Evolutionary conservation across 2,329 filamentous ascomycete species (phyloP).

Genomic region (Cladophialophora immunda): DNA sequence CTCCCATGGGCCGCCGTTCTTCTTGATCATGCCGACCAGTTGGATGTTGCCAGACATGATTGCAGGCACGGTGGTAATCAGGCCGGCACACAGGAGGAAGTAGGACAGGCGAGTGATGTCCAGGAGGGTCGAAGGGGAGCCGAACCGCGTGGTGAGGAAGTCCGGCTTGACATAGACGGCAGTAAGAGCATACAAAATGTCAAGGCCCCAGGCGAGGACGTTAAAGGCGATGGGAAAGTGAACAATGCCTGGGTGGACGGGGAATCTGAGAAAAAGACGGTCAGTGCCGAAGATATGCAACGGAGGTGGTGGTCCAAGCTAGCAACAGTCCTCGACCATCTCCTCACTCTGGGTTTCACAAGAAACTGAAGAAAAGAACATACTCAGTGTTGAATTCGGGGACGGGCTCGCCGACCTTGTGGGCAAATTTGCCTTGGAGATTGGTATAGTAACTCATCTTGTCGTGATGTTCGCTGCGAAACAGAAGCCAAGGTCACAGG

Average conservation of each 20-base stretch:
- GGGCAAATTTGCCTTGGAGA: conserved; percentile 41
- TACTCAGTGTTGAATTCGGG: conserved; percentile 42
- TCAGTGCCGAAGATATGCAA: conserved; percentile 9
- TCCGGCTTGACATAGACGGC: conserved; percentile 36
- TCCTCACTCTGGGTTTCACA: not conserved
- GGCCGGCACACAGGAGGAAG: conserved; percentile 39
- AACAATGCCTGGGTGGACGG: conserved; percentile 39
- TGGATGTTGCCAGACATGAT: conserved; percentile 42
- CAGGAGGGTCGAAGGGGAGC: conserved; percentile 34
- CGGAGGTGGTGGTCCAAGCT: not conserved
- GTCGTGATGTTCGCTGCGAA: conserved; percentile 4
- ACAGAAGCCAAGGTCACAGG: not conserved
- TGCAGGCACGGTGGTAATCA: conserved; percentile 40
- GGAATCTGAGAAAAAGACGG: conserved; percentile 26
- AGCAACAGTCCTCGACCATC: too few relatives aligned
- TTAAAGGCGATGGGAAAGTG: conserved; percentile 43
- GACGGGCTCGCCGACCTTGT: conserved; percentile 40
- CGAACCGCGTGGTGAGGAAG: conserved; percentile 41
- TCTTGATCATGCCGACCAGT: conserved; percentile 41
- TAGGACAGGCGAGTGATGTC: conserved; percentile 41
- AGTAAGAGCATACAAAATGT: conserved; percentile 41
- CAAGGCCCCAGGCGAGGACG: conserved; percentile 40
- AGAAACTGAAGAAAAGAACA: conserved; percentile 6
- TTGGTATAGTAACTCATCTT: conserved; percentile 38
- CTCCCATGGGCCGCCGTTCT: conserved; percentile 42